These are phyloP conservation scores for Quercus lobata DNA, from an alignment of 331 rosid genomes.

Conservation along the genomic window DNA sequence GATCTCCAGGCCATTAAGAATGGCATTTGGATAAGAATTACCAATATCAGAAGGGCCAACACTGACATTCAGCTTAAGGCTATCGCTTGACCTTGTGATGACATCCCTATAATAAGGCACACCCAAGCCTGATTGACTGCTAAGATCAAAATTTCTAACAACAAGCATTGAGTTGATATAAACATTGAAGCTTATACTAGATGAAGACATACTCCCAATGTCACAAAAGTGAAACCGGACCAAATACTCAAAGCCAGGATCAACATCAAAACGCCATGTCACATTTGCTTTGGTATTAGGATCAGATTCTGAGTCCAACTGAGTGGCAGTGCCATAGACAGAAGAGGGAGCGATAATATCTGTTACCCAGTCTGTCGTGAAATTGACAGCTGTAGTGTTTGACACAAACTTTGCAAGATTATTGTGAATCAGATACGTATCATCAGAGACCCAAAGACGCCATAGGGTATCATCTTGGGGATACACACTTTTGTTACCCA, in stretches of 20 bases:
- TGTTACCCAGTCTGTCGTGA: neutral
- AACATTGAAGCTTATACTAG: slow-evolving; percentile 28
- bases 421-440: slow-evolving; percentile 13
- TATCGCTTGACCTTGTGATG: slow-evolving; percentile 26
- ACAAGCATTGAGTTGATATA: slow-evolving; percentile 48
- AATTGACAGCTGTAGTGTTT: slow-evolving; percentile 33
- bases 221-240: slow-evolving; percentile 74
- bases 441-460: slow-evolving; percentile 60
- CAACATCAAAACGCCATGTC: slow-evolving; percentile 53
- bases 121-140: slow-evolving; percentile 20
- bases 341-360: slow-evolving; percentile 37
- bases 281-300: slow-evolving; percentile 26
- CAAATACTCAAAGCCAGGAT: slow-evolving; percentile 57
- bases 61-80: slow-evolving; percentile 36
- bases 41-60: slow-evolving; percentile 37
- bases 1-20: slow-evolving; percentile 69
- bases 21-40: slow-evolving; percentile 13
- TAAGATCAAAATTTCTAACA: slow-evolving; percentile 28
- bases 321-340: slow-evolving; percentile 56
- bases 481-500: slow-evolving; percentile 47
- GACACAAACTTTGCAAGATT: slow-evolving; percentile 27
- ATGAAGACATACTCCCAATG: slow-evolving; percentile 7
- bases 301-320: slow-evolving; percentile 14
- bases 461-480: slow-evolving; percentile 46
- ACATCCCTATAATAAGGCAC: slow-evolving; percentile 54